phyloP scores from a whole-genome alignment of 257 asterid species.

The Mentha longifolia region DNA sequence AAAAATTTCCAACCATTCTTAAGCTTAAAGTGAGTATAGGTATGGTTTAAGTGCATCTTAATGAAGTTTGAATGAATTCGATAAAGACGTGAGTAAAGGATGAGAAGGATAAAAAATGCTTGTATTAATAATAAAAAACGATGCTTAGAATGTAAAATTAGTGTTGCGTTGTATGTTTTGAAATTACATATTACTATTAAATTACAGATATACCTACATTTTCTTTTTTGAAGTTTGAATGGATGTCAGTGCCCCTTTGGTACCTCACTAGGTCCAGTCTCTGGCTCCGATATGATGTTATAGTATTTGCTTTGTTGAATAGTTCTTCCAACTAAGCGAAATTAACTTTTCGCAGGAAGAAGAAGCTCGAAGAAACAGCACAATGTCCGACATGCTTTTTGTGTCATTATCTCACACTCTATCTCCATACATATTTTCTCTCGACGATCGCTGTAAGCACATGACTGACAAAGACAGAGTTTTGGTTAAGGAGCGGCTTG shows the following conservation, averaged over 20 bases:
- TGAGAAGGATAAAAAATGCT: no score
- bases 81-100: no score
- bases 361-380: slow-evolving; percentile 86
- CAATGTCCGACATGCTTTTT: slow-evolving; percentile 88
- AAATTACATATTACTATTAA: no score
- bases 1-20: not conserved
- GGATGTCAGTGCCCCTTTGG: not conserved
- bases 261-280: not conserved
- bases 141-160: no score
- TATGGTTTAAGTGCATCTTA: not conserved
- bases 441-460: slow-evolving; percentile 87
- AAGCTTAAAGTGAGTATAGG: not conserved
- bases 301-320: slow-evolving; percentile 21
- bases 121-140: no score
- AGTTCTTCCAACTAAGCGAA: slow-evolving; percentile 16
- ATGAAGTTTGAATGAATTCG: not conserved
- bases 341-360: slow-evolving; percentile 67
- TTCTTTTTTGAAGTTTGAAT: no score
- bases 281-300: not conserved
- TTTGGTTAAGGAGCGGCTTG: slow-evolving; percentile 65
- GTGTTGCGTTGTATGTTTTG: no score
- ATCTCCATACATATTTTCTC: slow-evolving; percentile 90
- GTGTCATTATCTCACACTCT: slow-evolving; percentile 81
- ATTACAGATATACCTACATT: no score
- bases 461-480: slow-evolving; percentile 57